These are phyloP conservation scores for Solanum piurae DNA, from an alignment of 257 asterid genomes.

Conservation along the genomic window DNA sequence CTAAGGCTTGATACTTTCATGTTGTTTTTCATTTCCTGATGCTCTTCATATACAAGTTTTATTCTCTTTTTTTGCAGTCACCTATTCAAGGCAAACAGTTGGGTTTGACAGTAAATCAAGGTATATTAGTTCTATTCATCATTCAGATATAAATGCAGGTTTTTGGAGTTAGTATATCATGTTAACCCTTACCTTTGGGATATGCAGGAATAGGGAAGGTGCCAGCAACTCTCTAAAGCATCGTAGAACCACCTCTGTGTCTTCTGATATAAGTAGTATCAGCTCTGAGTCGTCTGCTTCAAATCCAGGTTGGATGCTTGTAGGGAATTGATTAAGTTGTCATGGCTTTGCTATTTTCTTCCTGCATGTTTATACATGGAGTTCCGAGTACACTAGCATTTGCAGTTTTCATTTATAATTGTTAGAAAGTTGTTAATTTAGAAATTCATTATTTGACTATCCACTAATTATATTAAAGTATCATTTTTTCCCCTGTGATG, in stretches of 20 bases:
- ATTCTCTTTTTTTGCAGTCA: constrained; percentile 28
- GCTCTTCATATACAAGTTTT: not conserved
- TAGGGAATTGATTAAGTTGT: not conserved
- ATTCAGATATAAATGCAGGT: not conserved
- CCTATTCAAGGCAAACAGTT: constrained; percentile 37
- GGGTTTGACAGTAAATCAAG: constrained; percentile 44
- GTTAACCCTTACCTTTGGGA: constrained; percentile 2
- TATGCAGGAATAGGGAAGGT: constrained; percentile 46
- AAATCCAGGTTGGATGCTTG: constrained; percentile 42
- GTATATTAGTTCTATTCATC: constrained; percentile 16
- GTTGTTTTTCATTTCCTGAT: not conserved
- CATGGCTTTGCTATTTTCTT: not conserved
- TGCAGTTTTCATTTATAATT: not conserved
- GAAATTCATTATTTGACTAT: not conserved
- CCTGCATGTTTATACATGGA: not conserved
- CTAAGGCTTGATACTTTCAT: not conserved
- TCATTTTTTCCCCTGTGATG: not conserved
- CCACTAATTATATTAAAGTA: not conserved
- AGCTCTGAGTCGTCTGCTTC: constrained; percentile 45
- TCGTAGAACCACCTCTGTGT: constrained; percentile 62
- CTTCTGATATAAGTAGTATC: constrained; percentile 82
- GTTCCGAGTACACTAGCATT: not conserved
- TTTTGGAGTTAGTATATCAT: constrained; percentile 1
- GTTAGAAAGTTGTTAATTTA: not conserved
- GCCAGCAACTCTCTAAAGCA: constrained; percentile 39